phyloP scores from a whole-genome alignment of 768 basidiomycete genomes.

The Rhizopogon salebrosus region DNA sequence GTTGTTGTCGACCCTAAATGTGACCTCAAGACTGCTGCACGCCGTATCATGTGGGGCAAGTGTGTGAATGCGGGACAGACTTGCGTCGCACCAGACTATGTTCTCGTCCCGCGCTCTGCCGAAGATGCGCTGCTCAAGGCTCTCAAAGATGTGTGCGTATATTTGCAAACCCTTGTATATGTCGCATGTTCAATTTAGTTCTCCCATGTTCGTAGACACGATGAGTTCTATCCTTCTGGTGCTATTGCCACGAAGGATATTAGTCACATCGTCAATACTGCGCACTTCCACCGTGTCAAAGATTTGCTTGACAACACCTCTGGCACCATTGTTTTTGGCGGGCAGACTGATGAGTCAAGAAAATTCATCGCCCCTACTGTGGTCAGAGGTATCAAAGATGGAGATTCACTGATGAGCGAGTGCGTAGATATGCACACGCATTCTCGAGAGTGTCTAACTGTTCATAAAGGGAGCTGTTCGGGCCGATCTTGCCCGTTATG shows the following conservation, averaged over 20 bases:
- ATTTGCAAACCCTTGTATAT: background rate
- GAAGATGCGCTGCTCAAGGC: slow-evolving; percentile 36
- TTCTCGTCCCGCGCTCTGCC: slow-evolving; percentile 38
- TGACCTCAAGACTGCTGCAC: slow-evolving; percentile 61
- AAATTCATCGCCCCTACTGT: slow-evolving; percentile 71
- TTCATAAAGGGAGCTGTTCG: slow-evolving; percentile 68
- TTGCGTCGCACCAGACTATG: slow-evolving; percentile 60
- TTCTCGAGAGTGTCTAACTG: background rate
- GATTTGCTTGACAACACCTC: slow-evolving; percentile 58
- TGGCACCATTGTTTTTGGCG: slow-evolving; percentile 63
- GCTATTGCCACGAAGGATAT: slow-evolving; percentile 39
- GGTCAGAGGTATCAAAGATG: slow-evolving; percentile 52
- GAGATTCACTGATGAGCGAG: slow-evolving; percentile 78
- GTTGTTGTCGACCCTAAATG: slow-evolving; percentile 67
- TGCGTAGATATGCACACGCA: slow-evolving; percentile 27
- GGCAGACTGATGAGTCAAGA: slow-evolving; percentile 48
- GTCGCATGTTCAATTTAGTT: background rate
- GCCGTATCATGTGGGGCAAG: slow-evolving; percentile 82
- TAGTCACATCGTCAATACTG: slow-evolving; percentile 45
- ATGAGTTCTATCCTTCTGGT: slow-evolving; percentile 37
- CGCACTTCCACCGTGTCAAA: slow-evolving; percentile 57
- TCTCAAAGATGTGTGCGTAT: slow-evolving; percentile 37
- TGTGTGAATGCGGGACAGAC: slow-evolving; percentile 71
- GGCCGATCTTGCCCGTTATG: slow-evolving; percentile 73
- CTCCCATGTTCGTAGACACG: slow-evolving; percentile 10